These are phyloP conservation scores for Alternaria arborescens DNA, from an alignment of 2,329 filamentous ascomycete genomes.

Conservation along the genomic window DNA sequence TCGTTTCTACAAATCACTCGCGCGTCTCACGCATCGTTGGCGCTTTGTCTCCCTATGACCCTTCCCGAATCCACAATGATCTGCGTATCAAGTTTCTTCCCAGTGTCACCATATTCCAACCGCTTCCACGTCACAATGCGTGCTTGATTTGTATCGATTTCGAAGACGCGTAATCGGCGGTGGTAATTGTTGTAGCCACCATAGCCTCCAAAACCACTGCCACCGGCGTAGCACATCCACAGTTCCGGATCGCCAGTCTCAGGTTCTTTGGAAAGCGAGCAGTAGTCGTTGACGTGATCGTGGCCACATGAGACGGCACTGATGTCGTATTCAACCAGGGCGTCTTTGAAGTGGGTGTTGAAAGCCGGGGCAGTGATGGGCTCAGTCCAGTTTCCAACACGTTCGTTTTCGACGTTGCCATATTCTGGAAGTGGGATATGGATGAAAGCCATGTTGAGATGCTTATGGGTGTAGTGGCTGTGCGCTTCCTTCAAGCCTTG, in stretches of 20 bases:
- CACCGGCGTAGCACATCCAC: slow-evolving; percentile 99
- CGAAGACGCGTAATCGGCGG: slow-evolving; percentile 85
- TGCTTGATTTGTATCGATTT: slow-evolving; percentile 90
- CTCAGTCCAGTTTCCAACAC: slow-evolving; percentile 80
- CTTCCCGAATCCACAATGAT: slow-evolving; percentile 68
- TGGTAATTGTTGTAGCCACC: slow-evolving; percentile 88
- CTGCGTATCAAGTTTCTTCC: slow-evolving; percentile 65
- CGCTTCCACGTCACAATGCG: slow-evolving; percentile 93
- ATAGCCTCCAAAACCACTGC: slow-evolving; percentile 91
- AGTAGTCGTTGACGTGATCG: slow-evolving; percentile 98
- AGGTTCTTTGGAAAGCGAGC: slow-evolving; percentile 68
- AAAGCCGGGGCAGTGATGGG: slow-evolving; percentile 85
- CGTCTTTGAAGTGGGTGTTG: slow-evolving; percentile 93
- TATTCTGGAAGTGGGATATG: slow-evolving; percentile 97
- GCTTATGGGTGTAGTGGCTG: slow-evolving; percentile 84
- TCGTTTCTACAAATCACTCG: neutral
- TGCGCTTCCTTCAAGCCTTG: slow-evolving; percentile 74
- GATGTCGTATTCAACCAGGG: slow-evolving; percentile 83
- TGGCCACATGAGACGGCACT: slow-evolving; percentile 91
- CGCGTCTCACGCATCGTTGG: slow-evolving; percentile 8
- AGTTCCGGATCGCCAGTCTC: slow-evolving; percentile 62
- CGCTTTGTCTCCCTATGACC: slow-evolving; percentile 45
- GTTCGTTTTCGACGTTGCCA: slow-evolving; percentile 64
- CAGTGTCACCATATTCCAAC: slow-evolving; percentile 71
- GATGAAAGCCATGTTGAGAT: slow-evolving; percentile 96